A percentile compares a stretch with the other conserved stretches of the same genome.
phyloP scores from a whole-genome alignment of 139 green algal species.

The Coelastrella sp. region DNA sequence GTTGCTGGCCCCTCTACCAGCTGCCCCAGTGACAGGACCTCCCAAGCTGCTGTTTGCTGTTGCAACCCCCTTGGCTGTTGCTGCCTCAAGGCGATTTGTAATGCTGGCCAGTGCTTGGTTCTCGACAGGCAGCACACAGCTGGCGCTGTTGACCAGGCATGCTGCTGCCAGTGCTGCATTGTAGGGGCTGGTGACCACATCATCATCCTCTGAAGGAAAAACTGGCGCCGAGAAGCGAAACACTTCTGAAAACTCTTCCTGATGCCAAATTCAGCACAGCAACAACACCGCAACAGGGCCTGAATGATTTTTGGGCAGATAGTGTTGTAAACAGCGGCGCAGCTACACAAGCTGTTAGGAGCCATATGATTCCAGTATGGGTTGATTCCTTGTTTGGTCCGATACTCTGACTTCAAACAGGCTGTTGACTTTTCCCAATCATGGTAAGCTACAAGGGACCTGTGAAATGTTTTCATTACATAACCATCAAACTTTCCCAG shows the following conservation, averaged over 20 bases:
- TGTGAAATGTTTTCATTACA: too few species aligned
- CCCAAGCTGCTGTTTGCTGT: background rate
- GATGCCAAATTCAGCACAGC: background rate
- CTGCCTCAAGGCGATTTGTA: slow-evolving; percentile 36
- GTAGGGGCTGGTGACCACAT: slow-evolving; percentile 91
- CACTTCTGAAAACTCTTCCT: slow-evolving; percentile 83
- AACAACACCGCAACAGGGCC: too few species aligned
- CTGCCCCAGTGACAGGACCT: background rate
- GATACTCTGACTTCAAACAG: too few species aligned
- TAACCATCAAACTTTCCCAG: too few species aligned
- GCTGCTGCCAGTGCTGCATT: slow-evolving; percentile 79
- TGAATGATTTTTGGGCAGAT: background rate
- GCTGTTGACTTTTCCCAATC: too few species aligned
- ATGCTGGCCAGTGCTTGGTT: slow-evolving; percentile 90
- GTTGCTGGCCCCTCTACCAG: background rate
- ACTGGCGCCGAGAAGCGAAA: slow-evolving; percentile 78
- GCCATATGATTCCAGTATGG: slow-evolving; percentile 10
- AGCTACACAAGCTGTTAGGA: slow-evolving; percentile 9
- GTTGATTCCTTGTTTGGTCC: background rate
- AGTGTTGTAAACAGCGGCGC: background rate
- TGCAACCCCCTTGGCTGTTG: background rate
- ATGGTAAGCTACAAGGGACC: too few species aligned
- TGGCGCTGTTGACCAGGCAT: slow-evolving; percentile 77
- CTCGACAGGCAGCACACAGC: slow-evolving; percentile 86
- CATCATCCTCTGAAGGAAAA: slow-evolving; percentile 84